phyloP scores from a whole-genome alignment of 257 asterid species.

The Solanum virginianum region DNA sequence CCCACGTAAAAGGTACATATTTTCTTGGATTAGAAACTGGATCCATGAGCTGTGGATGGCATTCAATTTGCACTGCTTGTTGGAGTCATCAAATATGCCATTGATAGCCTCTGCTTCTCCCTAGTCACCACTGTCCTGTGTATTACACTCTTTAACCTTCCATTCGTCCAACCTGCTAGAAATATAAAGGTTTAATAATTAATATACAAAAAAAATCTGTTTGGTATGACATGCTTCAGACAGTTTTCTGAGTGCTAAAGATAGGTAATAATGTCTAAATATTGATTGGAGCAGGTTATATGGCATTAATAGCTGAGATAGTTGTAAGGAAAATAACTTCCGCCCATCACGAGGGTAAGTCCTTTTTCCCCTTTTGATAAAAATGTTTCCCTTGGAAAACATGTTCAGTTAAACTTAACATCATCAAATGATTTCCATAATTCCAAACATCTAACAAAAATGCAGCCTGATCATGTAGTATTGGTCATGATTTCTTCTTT shows the following conservation, averaged over 20 bases:
- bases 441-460: background rate
- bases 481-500: background rate
- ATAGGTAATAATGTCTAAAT: background rate
- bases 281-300: background rate
- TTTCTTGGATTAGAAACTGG: conserved; percentile 8
- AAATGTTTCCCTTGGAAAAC: background rate
- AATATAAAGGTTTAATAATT: background rate
- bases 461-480: background rate
- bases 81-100: conserved; percentile 17
- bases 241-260: background rate
- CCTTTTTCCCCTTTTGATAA: background rate
- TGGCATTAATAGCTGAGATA: background rate
- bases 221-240: background rate
- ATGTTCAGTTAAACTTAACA: background rate
- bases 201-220: background rate
- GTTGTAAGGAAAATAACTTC: background rate
- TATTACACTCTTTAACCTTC: conserved; percentile 14
- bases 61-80: conserved; percentile 4
- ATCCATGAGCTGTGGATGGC: conserved; percentile 7
- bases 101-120: conserved; percentile 9
- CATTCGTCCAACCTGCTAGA: conserved; percentile 15
- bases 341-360: background rate
- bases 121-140: conserved; percentile 16
- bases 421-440: background rate
- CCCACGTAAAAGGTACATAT: conserved; percentile 16